phyloP scores from a whole-genome alignment of 106 monocot genomes.

The Agapanthus africanus region DNA sequence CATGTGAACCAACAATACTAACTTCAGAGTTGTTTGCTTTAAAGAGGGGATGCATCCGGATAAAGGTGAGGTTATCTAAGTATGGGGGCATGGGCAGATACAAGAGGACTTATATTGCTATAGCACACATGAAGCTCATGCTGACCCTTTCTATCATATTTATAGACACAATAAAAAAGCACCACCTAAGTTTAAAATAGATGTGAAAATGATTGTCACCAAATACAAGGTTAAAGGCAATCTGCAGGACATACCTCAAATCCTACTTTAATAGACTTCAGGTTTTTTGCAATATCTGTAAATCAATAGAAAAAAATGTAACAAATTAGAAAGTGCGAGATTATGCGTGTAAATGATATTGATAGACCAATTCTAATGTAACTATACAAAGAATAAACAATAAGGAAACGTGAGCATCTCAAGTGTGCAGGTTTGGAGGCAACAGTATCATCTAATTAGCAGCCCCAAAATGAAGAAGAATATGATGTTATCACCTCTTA shows the following conservation, averaged over 20 bases:
- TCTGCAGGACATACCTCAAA: slow-evolving; percentile 51
- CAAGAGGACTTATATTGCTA: neutral
- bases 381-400: neutral
- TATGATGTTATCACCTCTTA: too few relatives aligned
- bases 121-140: neutral
- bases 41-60: neutral
- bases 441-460: too few relatives aligned
- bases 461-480: too few relatives aligned
- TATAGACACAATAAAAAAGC: neutral
- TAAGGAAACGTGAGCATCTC: neutral
- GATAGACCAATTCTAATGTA: neutral
- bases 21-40: neutral
- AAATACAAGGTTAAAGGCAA: neutral
- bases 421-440: too few relatives aligned
- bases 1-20: neutral
- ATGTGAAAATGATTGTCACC: neutral
- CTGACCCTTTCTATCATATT: neutral
- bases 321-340: neutral
- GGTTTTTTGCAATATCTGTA: slow-evolving; percentile 40
- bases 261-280: slow-evolving; percentile 12
- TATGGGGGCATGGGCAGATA: neutral
- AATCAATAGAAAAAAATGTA: neutral
- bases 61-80: neutral
- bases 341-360: neutral
- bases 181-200: neutral